A percentile compares a stretch with the other conserved stretches of the same genome.
These are phyloP conservation scores for Collybia nuda DNA, from an alignment of 768 basidiomycete species.

Conservation along the genomic window DNA sequence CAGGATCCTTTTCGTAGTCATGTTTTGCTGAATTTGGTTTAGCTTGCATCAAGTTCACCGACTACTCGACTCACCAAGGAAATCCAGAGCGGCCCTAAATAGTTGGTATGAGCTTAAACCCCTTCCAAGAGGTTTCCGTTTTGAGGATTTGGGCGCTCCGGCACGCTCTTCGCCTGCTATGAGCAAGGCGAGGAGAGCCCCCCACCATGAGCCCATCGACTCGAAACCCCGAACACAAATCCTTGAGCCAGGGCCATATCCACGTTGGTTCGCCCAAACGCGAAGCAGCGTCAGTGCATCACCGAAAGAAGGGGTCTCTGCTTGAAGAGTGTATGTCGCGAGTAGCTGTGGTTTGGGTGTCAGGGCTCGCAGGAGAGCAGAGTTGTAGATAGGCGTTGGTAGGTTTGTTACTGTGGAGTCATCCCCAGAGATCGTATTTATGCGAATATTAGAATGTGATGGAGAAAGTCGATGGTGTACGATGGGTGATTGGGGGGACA, in stretches of 20 bases:
- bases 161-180: constrained; percentile 65
- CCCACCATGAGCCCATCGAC: constrained; percentile 69
- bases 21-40: constrained; percentile 54
- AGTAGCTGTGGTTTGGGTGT: constrained; percentile 55
- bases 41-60: constrained; percentile 3
- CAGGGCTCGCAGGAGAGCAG: constrained; percentile 55
- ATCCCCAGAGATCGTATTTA: constrained; percentile 16
- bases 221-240: constrained; percentile 72
- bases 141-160: constrained; percentile 25
- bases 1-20: constrained; percentile 55
- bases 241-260: constrained; percentile 60
- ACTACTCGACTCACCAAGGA: constrained; percentile 58
- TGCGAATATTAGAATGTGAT: constrained; percentile 58
- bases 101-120: constrained; percentile 91
- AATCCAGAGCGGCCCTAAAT: constrained; percentile 81
- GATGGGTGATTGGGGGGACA: constrained; percentile 62
- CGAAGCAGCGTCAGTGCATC: constrained; percentile 80
- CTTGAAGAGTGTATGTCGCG: constrained; percentile 49
- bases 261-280: constrained; percentile 89
- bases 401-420: constrained; percentile 22
- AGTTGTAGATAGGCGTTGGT: constrained; percentile 82
- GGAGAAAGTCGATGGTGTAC: constrained; percentile 72
- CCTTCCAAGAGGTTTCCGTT: constrained; percentile 64
- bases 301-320: constrained; percentile 60
- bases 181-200: constrained; percentile 55